Percentiles rank a stretch among this genome's conserved stretches.
phyloP scores from a whole-genome alignment of 2,329 filamentous ascomycete species.

The Pyricularia sp. region DNA sequence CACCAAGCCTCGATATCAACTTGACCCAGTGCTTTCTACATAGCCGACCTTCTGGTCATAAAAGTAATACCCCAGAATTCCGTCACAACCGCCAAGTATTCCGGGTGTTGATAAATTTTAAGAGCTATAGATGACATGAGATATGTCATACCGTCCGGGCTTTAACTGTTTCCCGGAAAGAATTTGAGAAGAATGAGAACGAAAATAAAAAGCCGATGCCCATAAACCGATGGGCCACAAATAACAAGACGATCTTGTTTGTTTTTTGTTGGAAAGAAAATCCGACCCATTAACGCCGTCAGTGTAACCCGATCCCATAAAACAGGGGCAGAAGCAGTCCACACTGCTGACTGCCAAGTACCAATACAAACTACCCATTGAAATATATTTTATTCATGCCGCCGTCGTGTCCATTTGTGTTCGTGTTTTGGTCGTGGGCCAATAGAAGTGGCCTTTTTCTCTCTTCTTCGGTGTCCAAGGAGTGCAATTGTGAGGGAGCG shows the following conservation, averaged over 20 bases:
- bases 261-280: not conserved
- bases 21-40: not conserved
- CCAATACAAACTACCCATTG: slow-evolving; percentile 2
- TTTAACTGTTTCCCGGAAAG: not conserved
- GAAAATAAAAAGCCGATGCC: not conserved
- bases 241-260: not conserved
- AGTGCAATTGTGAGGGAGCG: not conserved
- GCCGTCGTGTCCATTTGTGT: not conserved
- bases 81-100: not conserved
- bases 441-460: not conserved
- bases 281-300: slow-evolving; percentile 2
- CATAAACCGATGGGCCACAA: not conserved
- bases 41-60: not conserved
- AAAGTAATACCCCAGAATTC: not conserved
- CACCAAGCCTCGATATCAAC: not conserved
- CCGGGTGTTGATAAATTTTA: not conserved
- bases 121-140: not conserved
- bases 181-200: not conserved
- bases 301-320: slow-evolving; percentile 1
- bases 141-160: not conserved
- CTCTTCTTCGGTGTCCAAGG: not conserved
- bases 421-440: not conserved
- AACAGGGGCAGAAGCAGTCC: not conserved
- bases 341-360: not conserved
- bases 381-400: not conserved